Percentiles rank a stretch among this genome's conserved stretches.
phyloP scores from a whole-genome alignment of 73 alveolate genomes.

The Effrenium voratum region DNA sequence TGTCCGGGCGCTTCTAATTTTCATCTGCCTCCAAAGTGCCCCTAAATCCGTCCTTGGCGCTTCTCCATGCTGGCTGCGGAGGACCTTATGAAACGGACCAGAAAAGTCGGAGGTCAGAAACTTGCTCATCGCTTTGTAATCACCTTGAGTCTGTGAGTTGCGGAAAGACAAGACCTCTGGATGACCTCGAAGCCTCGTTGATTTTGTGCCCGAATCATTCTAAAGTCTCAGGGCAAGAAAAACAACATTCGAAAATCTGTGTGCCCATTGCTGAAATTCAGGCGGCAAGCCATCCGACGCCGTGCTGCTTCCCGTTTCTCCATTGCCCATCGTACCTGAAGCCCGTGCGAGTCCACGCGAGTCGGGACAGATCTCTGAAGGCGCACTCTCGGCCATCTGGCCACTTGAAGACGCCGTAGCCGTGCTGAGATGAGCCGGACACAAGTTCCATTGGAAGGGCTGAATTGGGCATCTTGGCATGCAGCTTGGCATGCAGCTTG shows the following conservation, averaged over 20 bases:
- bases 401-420: constrained; percentile 78
- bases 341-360: not conserved
- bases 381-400: constrained; percentile 82
- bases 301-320: constrained; percentile 84
- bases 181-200: not conserved
- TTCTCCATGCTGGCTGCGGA: constrained; percentile 15
- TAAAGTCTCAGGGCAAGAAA: not conserved
- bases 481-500: not conserved
- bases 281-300: constrained; percentile 39
- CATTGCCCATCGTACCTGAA: constrained; percentile 74
- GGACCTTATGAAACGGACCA: not conserved
- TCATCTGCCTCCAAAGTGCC: too few relatives aligned
- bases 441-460: not conserved
- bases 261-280: not conserved
- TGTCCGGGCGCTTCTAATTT: too few relatives aligned
- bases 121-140: too few relatives aligned
- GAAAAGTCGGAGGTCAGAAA: too few relatives aligned
- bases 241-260: not conserved
- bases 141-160: not conserved
- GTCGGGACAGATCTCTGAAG: not conserved
- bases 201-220: not conserved
- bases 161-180: not conserved
- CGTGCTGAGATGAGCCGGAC: constrained; percentile 29
- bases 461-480: not conserved
- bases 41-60: too few relatives aligned